Base-by-base conservation (phyloP, 192 early-diverging fungal genomes). In the Coemansia sp. region DNA sequence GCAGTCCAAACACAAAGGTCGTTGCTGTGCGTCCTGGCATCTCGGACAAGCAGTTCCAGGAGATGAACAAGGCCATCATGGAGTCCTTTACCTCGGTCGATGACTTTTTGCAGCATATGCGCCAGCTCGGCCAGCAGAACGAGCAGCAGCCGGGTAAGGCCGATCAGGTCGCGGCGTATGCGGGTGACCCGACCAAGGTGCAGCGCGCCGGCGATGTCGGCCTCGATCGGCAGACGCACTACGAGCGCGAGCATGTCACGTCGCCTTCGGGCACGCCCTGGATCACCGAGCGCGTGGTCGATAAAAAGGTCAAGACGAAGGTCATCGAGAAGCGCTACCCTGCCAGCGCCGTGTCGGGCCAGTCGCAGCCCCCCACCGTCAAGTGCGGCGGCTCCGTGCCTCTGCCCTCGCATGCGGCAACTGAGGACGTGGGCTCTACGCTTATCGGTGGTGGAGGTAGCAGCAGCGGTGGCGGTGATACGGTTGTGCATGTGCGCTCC, bases 61-160 rank as follows among this genome's bases (percentile, higher is more conserved):
- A 59, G 12, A 82, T 82, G 80, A 82, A 82, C 71, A 64, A 65
- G 7, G 75, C 76, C 14, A 78, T 83, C 76, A 77, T 78, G 81
- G 81, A 77, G 71, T 83, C 81, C 27, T 83, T 78, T 47, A 83
- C 81, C 1, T 83, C 81, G 7, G 81, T 83, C 36, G 81, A 83
- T 31, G 81, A 83, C 64, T 83, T 83, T 59, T 51, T 83, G 67
- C 61, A 47, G 65, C 81, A 83, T 46, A 83, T 83, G 81, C 71
- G 76, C 37, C 71, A 78, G 72, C 68, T 75, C 46, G 76, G 73
- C 60, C 71, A 70, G 27, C 35, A 54, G 37, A 53, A 39, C 63
- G 51, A 60, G 43, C 58, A 42, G n/a, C 6, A n/a, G n/a, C n/a
- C 29, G 7, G 53, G 31, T 29, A 62, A 65, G 58, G 43, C 68